Evolutionary conservation across 192 early-diverging fungal species (phyloP), one percentile per base, ranked within the genome.

Genomic region (Lunasporangiospora selenospora): DNA sequence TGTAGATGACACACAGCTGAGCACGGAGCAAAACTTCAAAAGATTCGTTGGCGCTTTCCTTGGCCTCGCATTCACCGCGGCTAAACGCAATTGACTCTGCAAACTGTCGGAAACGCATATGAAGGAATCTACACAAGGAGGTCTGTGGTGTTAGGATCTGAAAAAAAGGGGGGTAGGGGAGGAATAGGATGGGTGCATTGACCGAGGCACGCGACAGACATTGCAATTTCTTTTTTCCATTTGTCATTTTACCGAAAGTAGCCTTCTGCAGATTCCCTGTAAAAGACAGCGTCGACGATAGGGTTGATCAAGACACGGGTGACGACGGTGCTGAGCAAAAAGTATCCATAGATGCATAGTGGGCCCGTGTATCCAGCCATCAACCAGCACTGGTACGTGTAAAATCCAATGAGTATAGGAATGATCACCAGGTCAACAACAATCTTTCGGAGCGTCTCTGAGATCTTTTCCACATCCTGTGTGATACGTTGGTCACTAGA

Each of bases 401-500:
- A 97, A 76, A 91, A 95, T 0, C 76, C 73, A 6, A 97, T 77
- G 27, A 95, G 81, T 16, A 89, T 38, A 8, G 95, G 95, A 13
- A 85, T 80, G 38, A 94, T 82, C 6, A 92, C 75, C 8, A 92
- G 65, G 36, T 91, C 81, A 21, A 83, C 76, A 19, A 83, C 42
- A 32, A 92, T 84, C 27, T 77, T 48, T 9, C 82, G 56, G 6
- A 90, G 55, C 34, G 87, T 75, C 16, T 87, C 86, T 16, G 91
- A 40, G 32, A 98, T 85, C 44, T 88, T 89, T 64, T 93, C 93
- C 33, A 95, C 85, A 69, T 98, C 95, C 75, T 95, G 93, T 16
- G 94, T 83, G 36, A 96, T 93, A 15, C 94, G 86, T 75, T 94
- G 92, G 64, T 98, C 95, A 13, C 83, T 85, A 65, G 12, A 57